Percentiles rank a stretch among this genome's conserved stretches.
These are phyloP conservation scores for Aureobasidium melanogenum DNA, from an alignment of 2,329 filamentous ascomycete genomes.

Conservation along the genomic window DNA sequence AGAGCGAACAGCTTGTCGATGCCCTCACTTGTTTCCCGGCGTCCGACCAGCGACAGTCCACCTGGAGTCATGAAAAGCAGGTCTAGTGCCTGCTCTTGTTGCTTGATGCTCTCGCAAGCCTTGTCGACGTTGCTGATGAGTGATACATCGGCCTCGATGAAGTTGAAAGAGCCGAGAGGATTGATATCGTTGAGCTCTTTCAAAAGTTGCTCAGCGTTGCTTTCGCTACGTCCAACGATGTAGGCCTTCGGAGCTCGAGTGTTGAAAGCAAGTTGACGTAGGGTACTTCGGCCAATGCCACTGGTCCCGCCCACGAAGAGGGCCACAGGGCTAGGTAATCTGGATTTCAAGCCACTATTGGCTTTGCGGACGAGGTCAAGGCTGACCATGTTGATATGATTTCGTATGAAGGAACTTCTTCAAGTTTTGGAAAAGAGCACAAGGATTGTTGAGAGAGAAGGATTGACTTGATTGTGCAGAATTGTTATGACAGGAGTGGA, in stretches of 20 bases:
- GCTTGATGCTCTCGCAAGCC: slow-evolving; percentile 39
- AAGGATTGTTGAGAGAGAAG: background rate
- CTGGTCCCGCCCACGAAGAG: slow-evolving; percentile 15
- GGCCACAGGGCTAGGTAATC: slow-evolving; percentile 9
- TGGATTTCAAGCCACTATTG: background rate
- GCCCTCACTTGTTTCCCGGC: slow-evolving; percentile 27
- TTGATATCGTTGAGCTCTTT: background rate
- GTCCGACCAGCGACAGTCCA: background rate
- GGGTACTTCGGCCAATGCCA: slow-evolving; percentile 16
- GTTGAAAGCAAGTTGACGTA: slow-evolving; percentile 12
- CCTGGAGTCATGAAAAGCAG: slow-evolving; percentile 43
- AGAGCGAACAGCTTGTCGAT: slow-evolving; percentile 26
- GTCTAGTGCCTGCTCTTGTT: slow-evolving; percentile 42
- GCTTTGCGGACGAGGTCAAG: background rate
- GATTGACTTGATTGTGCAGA: background rate
- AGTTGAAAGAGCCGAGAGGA: slow-evolving; percentile 26
- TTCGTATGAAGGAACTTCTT: too few species aligned
- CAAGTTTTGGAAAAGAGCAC: background rate
- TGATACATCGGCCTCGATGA: slow-evolving; percentile 38
- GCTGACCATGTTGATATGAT: background rate
- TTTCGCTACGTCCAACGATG: slow-evolving; percentile 16
- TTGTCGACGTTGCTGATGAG: slow-evolving; percentile 42
- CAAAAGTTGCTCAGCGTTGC: background rate
- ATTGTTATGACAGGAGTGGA: too few species aligned
- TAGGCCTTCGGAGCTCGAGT: slow-evolving; percentile 12